Conservation (phyloP, 345 rosid species). For the Citrus mangshanensis region DNA sequence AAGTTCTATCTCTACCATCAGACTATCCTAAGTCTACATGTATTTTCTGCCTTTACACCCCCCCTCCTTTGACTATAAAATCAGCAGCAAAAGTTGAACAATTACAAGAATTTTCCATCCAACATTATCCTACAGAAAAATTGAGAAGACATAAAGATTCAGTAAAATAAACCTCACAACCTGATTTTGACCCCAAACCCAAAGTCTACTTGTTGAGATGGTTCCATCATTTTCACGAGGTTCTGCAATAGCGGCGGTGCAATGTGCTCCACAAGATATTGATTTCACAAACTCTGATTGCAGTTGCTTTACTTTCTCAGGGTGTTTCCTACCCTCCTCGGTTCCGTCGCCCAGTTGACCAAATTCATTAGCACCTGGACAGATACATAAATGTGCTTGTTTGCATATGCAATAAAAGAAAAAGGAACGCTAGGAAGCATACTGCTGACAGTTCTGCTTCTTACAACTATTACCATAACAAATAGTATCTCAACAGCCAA, state of each 20-base stretch:
- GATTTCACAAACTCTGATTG: constrained; percentile 84
- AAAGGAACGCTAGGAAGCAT: neutral
- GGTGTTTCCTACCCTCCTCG: constrained; percentile 76
- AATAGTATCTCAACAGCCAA: neutral
- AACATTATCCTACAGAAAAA: neutral
- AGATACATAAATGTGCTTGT: neutral
- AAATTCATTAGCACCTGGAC: constrained; percentile 81
- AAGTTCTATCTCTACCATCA: neutral
- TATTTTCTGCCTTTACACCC: neutral
- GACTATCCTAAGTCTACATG: neutral
- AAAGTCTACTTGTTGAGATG: constrained; percentile 65
- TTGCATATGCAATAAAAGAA: neutral
- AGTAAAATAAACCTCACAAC: constrained; percentile 22
- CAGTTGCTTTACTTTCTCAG: constrained; percentile 74
- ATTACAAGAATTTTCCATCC: neutral
- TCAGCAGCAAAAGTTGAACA: neutral
- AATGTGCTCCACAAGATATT: constrained; percentile 91
- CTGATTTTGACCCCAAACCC: constrained; percentile 99
- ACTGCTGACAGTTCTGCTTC: neutral
- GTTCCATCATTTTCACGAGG: constrained; percentile 77
- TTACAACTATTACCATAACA: neutral
- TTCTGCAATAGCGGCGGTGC: constrained; percentile 84
- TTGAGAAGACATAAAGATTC: neutral
- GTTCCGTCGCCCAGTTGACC: constrained; percentile 99
- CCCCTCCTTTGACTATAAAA: neutral